Evolutionary conservation across 495 filamentous ascomycete species (phyloP), one percentile per base, ranked within the genome.

Genomic region (Aspergillus avenaceus): DNA sequence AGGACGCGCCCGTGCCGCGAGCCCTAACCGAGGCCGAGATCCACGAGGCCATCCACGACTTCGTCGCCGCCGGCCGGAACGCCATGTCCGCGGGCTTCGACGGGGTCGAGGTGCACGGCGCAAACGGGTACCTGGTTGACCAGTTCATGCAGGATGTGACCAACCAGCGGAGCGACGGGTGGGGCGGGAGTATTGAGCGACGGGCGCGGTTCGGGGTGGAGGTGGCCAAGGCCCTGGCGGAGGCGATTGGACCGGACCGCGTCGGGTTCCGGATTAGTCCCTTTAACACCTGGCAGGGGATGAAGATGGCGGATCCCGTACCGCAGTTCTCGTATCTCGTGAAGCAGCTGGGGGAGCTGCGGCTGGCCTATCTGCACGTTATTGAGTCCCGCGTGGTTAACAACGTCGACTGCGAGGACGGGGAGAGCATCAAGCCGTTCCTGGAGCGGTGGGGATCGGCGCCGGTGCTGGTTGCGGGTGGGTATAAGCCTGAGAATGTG

Each of bases 71-170:
- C n/a, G 82, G 85, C 0, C 66, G 71, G 58, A 83, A 81, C 45
- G 84, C 85, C 1, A 71, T 88, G 3, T 67, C 62, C 24, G 86
- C 85, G 8, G 86, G 86, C 2, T 91, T 90, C 52, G 86, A 89
- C 58, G 85, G 26, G 14, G 84, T 90, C 3, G 86, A 90, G 71
- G 70, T 88, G 45, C 85, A 89, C 63, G 81, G 74, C 21, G 84
- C 84, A 11, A 89, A 91, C 55, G 87, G 86, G 12, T 90, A 87
- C 58, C 67, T 91, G 26, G 66, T 88, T 38, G 84, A 91, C 56
- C 86, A 91, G 66, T 91, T 91, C 64, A 65, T 71, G 2, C 84
- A 86, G 59, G 80, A 82, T 52, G 68, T 55, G 16, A 64, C 56
- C 47, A 91, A 91, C 64, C 56, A 76, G 59, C 76, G 87, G 5